Base-by-base conservation (phyloP, 2,329 filamentous ascomycete genomes). In the Fusarium sp. region DNA sequence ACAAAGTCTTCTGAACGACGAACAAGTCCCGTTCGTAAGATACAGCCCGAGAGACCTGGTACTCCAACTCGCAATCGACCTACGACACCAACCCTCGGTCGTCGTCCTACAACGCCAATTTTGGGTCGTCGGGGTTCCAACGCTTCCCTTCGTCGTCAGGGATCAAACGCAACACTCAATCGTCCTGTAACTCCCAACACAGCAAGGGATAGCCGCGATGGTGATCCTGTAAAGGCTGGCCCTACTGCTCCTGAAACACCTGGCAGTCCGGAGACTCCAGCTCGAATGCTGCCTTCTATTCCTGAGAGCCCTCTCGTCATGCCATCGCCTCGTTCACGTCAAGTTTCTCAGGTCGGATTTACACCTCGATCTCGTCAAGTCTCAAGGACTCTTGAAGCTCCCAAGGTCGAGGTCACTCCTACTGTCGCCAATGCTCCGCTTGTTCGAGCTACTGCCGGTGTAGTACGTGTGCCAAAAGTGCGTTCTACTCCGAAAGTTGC, bases 71-170 rank as follows among this genome's bases (percentile, higher is more conserved):
- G 64, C 20, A 59, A 51, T 41, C 47, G 57, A 7, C 72, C 72
- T 13, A 60, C 54, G 16, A 74, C 72, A 6, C 61, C 72, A 4
- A 71, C 61, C 5, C 41, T 62, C 1, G 53, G 57, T 16, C 69
- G 57, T 8, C 71, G 72, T 38, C 71, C 72, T 24, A 74, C 64
- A 2, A 74, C 69, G 3, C 69, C 72, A 18, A 64, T 67, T 38
- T 32, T 71, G 13, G n/a, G 44, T 6, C 62, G 58, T 5, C 67
- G 64, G 7, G 47, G 59, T 6, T 74, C 72, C n/a, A 71, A 65
- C 12, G 24, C 47, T 29, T 65, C 60, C 4, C 58, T 68, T 40
- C 49, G 47, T 16, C 67, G 58, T 5, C 67, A 60, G 13, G 51
- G 69, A 3, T 70, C 72, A 8, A 74, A 58, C n/a, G 32, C 71